These are phyloP conservation scores for Suhomyces coccinellae DNA, from an alignment of 1,139 yeast genomes.

Conservation along the genomic window DNA sequence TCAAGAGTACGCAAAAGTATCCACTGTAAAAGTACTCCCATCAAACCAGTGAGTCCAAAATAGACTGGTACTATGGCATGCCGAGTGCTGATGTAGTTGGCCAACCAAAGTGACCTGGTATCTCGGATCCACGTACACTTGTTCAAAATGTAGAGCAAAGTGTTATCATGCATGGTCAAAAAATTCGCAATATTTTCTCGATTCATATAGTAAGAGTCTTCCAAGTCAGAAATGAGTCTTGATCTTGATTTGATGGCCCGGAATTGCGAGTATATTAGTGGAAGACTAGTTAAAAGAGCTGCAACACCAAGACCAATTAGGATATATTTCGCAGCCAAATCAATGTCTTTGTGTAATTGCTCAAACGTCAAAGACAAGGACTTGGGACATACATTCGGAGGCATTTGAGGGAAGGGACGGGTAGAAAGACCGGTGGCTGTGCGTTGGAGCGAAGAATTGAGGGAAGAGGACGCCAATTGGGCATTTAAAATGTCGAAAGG, in stretches of 20 bases:
- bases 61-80: slow-evolving; percentile 45
- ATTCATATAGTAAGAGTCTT: slow-evolving; percentile 7
- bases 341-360: slow-evolving; percentile 36
- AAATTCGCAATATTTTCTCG: slow-evolving; percentile 13
- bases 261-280: slow-evolving; percentile 45
- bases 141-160: slow-evolving; percentile 17
- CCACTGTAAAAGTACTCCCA: slow-evolving; percentile 50
- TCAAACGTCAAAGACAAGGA: neutral
- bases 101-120: slow-evolving; percentile 38
- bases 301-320: slow-evolving; percentile 38
- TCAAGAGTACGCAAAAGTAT: slow-evolving; percentile 29
- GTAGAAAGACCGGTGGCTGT: neutral
- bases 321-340: slow-evolving; percentile 34
- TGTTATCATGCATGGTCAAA: slow-evolving; percentile 22
- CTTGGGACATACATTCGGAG: neutral
- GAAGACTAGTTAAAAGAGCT: slow-evolving; percentile 32
- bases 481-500: slow-evolving; percentile 15
- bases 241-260: slow-evolving; percentile 51
- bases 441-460: slow-evolving; percentile 7
- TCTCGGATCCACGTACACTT: slow-evolving; percentile 6
- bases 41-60: slow-evolving; percentile 49
- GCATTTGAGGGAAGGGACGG: neutral
- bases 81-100: slow-evolving; percentile 50
- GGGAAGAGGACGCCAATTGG: slow-evolving; percentile 8
- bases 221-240: slow-evolving; percentile 25